These are phyloP conservation scores for Tieghemostelium lacteum DNA, from an alignment of 78 protist species.

Conservation along the genomic window DNA sequence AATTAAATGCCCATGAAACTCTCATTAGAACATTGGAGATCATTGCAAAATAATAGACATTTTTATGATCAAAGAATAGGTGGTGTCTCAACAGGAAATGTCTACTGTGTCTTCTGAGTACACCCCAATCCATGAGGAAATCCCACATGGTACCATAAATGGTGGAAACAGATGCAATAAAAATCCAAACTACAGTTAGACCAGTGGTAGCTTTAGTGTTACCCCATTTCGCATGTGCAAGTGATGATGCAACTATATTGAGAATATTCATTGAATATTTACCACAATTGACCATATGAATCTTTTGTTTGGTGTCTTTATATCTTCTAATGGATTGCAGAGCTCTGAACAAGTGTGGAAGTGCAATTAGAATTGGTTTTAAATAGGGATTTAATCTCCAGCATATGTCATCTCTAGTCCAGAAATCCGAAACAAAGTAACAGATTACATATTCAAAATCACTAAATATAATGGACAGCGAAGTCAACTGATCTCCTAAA, in stretches of 20 bases:
- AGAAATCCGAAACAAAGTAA: conserved; percentile 61
- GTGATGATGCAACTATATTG: neutral
- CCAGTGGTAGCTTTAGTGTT: neutral
- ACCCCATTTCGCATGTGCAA: conserved; percentile 26
- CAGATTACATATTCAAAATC: conserved; percentile 72
- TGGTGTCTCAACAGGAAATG: conserved; percentile 36
- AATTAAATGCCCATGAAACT: conserved; percentile 54
- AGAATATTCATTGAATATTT: conserved; percentile 55
- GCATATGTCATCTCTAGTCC: conserved; percentile 47
- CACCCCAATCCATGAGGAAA: conserved; percentile 74
- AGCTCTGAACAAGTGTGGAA: conserved; percentile 64
- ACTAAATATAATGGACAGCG: conserved; percentile 45
- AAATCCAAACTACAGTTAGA: neutral
- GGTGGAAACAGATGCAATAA: neutral
- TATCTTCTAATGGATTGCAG: conserved; percentile 73
- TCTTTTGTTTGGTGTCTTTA: conserved; percentile 64
- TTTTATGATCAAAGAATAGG: conserved; percentile 40
- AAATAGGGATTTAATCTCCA: conserved; percentile 49
- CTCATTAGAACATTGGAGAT: conserved; percentile 48
- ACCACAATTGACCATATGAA: conserved; percentile 64
- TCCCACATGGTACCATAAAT: conserved; percentile 61
- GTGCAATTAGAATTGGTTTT: conserved; percentile 29
- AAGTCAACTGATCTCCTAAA: conserved; percentile 72
- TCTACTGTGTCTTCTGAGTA: conserved; percentile 16
- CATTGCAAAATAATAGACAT: conserved; percentile 56